Conservation (phyloP, 257 asterid species). For the Parsonsia alboflavescens region DNA sequence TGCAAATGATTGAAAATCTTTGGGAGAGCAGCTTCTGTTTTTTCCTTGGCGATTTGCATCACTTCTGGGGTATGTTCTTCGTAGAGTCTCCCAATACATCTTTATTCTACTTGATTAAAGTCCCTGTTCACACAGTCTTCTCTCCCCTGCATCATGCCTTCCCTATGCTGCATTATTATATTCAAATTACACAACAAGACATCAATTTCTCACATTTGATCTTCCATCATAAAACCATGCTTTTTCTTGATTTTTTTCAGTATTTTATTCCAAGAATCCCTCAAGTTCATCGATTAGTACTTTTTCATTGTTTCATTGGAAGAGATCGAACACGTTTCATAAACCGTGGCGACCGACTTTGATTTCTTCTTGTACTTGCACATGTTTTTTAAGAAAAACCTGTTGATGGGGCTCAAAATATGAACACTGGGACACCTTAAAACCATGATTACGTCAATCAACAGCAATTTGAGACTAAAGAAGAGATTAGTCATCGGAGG, state of each 20-base stretch:
- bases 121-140: neutral
- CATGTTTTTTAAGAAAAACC: neutral
- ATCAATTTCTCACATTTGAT: neutral
- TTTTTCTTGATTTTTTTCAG: neutral
- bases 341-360: neutral
- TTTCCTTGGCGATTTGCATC: neutral
- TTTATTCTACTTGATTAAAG: neutral
- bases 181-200: neutral
- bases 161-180: neutral
- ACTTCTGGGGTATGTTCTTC: neutral
- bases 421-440: too few species aligned
- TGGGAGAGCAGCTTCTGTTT: neutral
- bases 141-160: neutral
- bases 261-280: neutral
- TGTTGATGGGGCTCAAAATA: too few species aligned
- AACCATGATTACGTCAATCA: too few species aligned
- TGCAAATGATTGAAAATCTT: neutral
- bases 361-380: neutral
- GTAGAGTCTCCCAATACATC: neutral
- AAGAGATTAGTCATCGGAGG: too few species aligned
- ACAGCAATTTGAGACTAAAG: too few species aligned
- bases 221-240: neutral
- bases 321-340: neutral
- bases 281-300: neutral
- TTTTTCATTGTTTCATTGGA: too few species aligned